Evolutionary conservation across 768 basidiomycete genomes (phyloP).

Genomic region (Mycena sanguinolenta): DNA sequence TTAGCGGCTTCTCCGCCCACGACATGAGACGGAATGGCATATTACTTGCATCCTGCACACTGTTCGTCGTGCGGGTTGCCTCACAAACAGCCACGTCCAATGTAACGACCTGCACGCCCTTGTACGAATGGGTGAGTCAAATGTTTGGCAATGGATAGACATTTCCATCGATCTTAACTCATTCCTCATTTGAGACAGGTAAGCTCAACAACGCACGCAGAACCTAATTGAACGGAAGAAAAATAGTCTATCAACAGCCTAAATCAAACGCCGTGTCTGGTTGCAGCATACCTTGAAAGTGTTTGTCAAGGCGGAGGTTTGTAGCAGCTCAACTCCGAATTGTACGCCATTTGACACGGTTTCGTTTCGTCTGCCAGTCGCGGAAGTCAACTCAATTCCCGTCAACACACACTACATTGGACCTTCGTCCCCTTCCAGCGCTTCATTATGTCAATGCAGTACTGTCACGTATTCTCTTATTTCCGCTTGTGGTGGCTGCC

Average conservation of each 20-base stretch:
- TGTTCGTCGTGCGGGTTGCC: conserved; percentile 34
- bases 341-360: conserved; percentile 15
- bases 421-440: conserved; percentile 49
- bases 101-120: conserved; percentile 51
- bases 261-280: conserved; percentile 63
- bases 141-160: not conserved
- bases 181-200: not conserved
- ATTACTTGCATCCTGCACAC: conserved; percentile 13
- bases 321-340: conserved; percentile 18
- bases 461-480: conserved; percentile 69
- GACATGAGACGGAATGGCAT: conserved; percentile 24
- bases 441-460: conserved; percentile 65
- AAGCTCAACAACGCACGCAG: not conserved
- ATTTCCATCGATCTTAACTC: not conserved
- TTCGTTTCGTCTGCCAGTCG: conserved; percentile 45
- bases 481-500: conserved; percentile 73
- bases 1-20: conserved; percentile 28
- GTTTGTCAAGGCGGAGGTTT: conserved; percentile 56
- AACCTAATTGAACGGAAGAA: not conserved
- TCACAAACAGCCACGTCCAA: conserved; percentile 51
- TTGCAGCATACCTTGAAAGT: conserved; percentile 63
- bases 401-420: conserved; percentile 55
- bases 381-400: conserved; percentile 55
- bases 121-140: conserved; percentile 53
- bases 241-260: conserved; percentile 54